Evolutionary conservation across 805 yeast genomes (phyloP).

Genomic region (Ogataea sp.): DNA sequence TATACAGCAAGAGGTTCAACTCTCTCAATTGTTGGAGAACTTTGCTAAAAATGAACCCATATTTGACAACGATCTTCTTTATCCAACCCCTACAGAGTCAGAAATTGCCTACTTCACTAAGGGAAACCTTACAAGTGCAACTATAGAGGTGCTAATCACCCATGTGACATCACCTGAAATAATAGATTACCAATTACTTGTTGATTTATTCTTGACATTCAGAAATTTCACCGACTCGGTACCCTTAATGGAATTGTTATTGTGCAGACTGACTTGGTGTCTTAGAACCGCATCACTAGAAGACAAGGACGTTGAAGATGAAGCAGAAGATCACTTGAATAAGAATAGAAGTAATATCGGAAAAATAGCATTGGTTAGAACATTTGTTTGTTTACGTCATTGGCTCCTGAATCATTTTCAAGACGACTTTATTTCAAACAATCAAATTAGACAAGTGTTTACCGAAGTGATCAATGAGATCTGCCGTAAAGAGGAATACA

Average conservation of each 20-base stretch:
- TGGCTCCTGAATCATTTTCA: constrained; percentile 85
- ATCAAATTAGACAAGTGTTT: constrained; percentile 38
- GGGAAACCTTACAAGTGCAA: constrained; percentile 15
- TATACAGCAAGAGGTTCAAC: background rate
- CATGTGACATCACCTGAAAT: constrained; percentile 65
- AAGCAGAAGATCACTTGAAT: too few species aligned
- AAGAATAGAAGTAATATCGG: constrained; percentile 34
- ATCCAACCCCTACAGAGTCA: constrained; percentile 25
- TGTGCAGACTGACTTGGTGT: constrained; percentile 70
- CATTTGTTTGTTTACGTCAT: constrained; percentile 81
- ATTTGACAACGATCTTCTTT: constrained; percentile 23
- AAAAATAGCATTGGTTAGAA: constrained; percentile 61
- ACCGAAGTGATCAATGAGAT: constrained; percentile 33
- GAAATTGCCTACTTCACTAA: constrained; percentile 20
- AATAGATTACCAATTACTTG: constrained; percentile 67
- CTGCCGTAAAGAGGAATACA: constrained; percentile 16
- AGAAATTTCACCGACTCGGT: constrained; percentile 58
- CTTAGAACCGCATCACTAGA: constrained; percentile 24
- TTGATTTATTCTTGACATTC: constrained; percentile 83
- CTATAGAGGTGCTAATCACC: constrained; percentile 37
- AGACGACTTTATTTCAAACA: constrained; percentile 65
- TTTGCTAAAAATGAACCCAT: constrained; percentile 25
- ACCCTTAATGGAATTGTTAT: constrained; percentile 50
- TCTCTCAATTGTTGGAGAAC: constrained; percentile 17
- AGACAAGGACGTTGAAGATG: background rate